Evolutionary conservation across 169 alveolate genomes (phyloP), one percentile per base, ranked within the genome.

Genomic region (Plasmodium gonderi): DNA sequence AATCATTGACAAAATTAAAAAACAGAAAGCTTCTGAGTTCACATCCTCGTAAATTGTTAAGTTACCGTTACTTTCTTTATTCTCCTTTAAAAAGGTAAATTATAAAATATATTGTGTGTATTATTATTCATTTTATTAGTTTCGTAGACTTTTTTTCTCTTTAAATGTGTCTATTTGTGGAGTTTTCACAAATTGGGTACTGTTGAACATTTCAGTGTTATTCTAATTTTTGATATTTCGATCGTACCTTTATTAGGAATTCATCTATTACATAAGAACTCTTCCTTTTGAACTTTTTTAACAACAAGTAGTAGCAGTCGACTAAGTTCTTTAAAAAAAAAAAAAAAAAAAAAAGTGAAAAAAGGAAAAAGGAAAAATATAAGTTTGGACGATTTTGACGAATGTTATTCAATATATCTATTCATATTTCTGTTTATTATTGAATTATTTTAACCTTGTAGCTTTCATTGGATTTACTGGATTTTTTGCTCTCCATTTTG

Each of bases 251-350:
- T 82, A 82, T 82, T 69, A 82, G 42, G 76, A 82, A 82, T 60
- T 82, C 92, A 69, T 82, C 92, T 69, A 82, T 68, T 5, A 82
- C 81, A 64, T 82, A 82, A 49, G 92, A 68, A 31, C 92, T 82
- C 76, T 82, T 82, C 60, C 38, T 82, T 33, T 82, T 82, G 74
- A 82, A 82, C 44, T 82, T 82, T 69, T 69, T 82, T 82, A 82
- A 64, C 64, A 82, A 69, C 60, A 82, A 72, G 51, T 82, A 82
- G 60, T 82, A 82, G 42, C 92, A 82, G 74, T 82, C 92, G 8
- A 82, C 83, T 26, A 82, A 36, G 60, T 82, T 82, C 92, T 82
- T 68, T 8, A 17, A 31, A 14, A 40, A 38, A 17, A 80, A 12
- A 65, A 64, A 64, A 26, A 29, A 20, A 23, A 79, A 69, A 54